A percentile compares a stretch with the other conserved stretches of the same genome.
These are phyloP conservation scores for Clonostachys sp. DNA, from an alignment of 2,329 filamentous ascomycete genomes.

Conservation along the genomic window DNA sequence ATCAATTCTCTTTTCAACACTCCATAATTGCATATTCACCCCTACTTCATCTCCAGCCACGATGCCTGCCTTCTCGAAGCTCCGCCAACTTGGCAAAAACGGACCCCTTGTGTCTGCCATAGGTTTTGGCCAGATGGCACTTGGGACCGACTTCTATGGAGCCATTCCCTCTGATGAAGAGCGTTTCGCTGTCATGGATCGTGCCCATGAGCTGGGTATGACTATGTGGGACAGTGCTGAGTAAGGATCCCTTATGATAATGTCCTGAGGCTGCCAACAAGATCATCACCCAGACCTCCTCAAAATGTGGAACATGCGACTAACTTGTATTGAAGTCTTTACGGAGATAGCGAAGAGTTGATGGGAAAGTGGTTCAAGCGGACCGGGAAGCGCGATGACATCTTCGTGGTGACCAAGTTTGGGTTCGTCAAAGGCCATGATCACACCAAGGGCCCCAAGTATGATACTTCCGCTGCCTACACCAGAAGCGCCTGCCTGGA, in stretches of 20 bases:
- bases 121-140: slow-evolving; percentile 48
- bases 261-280: no score
- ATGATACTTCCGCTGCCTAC: slow-evolving; percentile 13
- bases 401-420: slow-evolving; percentile 36
- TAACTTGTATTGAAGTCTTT: slow-evolving; percentile 14
- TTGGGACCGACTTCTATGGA: slow-evolving; percentile 10
- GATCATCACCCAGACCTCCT: background rate
- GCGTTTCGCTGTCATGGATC: slow-evolving; percentile 41
- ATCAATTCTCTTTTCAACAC: no score
- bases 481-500: slow-evolving; percentile 11
- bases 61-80: no score
- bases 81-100: slow-evolving; percentile 36
- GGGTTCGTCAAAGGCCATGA: slow-evolving; percentile 1
- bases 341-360: slow-evolving; percentile 39
- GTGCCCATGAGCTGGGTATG: slow-evolving; percentile 36
- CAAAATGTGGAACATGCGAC: background rate
- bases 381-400: slow-evolving; percentile 34
- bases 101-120: slow-evolving; percentile 41
- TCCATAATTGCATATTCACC: no score
- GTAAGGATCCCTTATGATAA: slow-evolving; percentile 6
- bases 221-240: slow-evolving; percentile 42
- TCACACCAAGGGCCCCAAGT: background rate
- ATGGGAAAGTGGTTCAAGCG: slow-evolving; percentile 41
- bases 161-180: slow-evolving; percentile 33
- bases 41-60: no score